Evolutionary conservation across 2,329 filamentous ascomycete species (phyloP), one percentile per base, ranked within the genome.

Genomic region (Fusarium buxicola): DNA sequence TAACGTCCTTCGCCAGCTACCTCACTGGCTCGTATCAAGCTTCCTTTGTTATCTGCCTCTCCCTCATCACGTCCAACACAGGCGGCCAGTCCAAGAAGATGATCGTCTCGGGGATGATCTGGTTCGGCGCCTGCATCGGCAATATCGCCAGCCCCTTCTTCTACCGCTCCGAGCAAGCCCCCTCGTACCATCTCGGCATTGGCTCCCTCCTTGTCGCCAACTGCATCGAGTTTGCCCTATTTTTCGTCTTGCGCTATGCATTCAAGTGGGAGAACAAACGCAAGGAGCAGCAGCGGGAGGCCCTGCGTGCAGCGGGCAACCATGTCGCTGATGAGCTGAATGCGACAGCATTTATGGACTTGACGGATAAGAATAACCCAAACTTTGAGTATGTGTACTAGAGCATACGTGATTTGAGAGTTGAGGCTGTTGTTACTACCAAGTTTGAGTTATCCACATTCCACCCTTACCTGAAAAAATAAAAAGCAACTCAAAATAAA

Each of bases 111-210:
- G 85, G 83, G 2, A 81, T 86, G 54, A 77, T 87, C 3, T 88
- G 86, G 74, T 76, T 88, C 9, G 85, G 84, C 0, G 84, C 84
- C 53, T 87, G 85, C 65, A 79, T 83, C 2, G 86, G 86, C 6
- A 88, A 89, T 66, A 86, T 89, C 36, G 81, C 80, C 5, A 83
- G 86, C 0, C 87, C 87, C 0, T 88, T 88, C 72, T 88, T 89
- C 74, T 89, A 87, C 72, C 82, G 82, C 46, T 74, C 80, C 0
- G 68, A 78, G n/a, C 84, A 89, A 61, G 77, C 79, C 3, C 78
- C 77, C 5, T 72, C 71, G 5, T 80, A 80, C 24, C 70, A 66
- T 11, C 70, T 77, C 1, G 80, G 78, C 8, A 79, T 81, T 35
- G 75, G 74, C 12, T 78, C 76, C 0, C 73, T 81, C n/a, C 72